phyloP scores from a whole-genome alignment of 495 filamentous ascomycete genomes.

The Hypoxylon lienhwacheense region DNA sequence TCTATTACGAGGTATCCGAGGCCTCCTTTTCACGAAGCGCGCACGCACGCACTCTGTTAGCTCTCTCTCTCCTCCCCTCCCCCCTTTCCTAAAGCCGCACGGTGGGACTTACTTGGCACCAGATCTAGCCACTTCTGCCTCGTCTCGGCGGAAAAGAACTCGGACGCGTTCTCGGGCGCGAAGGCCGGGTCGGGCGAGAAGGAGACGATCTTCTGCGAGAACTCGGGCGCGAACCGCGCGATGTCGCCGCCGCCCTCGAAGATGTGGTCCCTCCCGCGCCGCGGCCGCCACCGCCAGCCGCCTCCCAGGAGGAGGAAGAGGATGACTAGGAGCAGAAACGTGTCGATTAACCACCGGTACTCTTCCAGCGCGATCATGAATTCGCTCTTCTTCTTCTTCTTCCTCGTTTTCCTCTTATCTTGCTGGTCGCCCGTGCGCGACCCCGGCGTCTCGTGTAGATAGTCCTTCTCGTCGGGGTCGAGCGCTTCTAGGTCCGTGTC shows the following conservation, averaged over 20 bases:
- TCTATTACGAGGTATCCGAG: slow-evolving; percentile 48
- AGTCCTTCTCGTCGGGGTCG: slow-evolving; percentile 35
- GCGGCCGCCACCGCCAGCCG: slow-evolving; percentile 15
- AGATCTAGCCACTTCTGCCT: slow-evolving; percentile 45
- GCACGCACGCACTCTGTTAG: not conserved
- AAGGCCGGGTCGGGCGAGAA: slow-evolving; percentile 47
- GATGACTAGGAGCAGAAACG: slow-evolving; percentile 40
- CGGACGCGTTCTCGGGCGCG: slow-evolving; percentile 47
- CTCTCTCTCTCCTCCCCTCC: not conserved
- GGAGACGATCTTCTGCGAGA: slow-evolving; percentile 48
- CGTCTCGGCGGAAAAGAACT: slow-evolving; percentile 47
- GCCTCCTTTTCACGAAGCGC: slow-evolving; percentile 42
- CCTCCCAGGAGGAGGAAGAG: slow-evolving; percentile 39
- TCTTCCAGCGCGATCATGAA: slow-evolving; percentile 19
- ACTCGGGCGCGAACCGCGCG: slow-evolving; percentile 43
- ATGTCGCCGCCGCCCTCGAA: slow-evolving; percentile 43
- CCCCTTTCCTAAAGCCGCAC: not conserved
- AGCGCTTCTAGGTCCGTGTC: slow-evolving; percentile 38
- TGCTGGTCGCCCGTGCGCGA: not conserved
- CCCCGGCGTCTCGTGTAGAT: slow-evolving; percentile 15
- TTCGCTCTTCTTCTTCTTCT: slow-evolving; percentile 3
- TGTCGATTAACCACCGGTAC: slow-evolving; percentile 42
- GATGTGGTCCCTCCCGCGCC: slow-evolving; percentile 10
- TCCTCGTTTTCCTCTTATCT: too few species aligned
- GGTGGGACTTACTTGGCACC: slow-evolving; percentile 43